Conservation (phyloP, 495 filamentous ascomycete genomes). For the Tetracladium setigerum region DNA sequence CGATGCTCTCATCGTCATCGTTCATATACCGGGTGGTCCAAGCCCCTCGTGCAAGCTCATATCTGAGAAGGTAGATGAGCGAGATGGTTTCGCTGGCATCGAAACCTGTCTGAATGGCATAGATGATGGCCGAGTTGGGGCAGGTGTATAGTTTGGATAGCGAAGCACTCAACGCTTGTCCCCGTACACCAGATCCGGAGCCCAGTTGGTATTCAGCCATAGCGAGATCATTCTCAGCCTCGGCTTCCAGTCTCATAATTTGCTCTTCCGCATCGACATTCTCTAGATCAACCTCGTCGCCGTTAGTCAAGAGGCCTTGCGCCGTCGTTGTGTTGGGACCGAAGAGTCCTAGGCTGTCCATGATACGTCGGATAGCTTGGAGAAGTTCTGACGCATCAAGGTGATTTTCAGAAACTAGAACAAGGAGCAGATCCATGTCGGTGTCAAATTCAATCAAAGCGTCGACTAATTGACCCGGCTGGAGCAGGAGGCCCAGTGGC, state of each 20-base stretch:
- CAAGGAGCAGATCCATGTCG: slow-evolving; percentile 49
- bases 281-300: slow-evolving; percentile 18
- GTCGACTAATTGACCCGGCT: slow-evolving; percentile 50
- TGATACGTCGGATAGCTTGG: slow-evolving; percentile 36
- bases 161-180: slow-evolving; percentile 37
- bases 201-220: slow-evolving; percentile 42
- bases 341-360: slow-evolving; percentile 43
- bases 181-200: slow-evolving; percentile 33
- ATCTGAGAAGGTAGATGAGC: slow-evolving; percentile 64
- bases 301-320: slow-evolving; percentile 26
- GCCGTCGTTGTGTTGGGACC: slow-evolving; percentile 25
- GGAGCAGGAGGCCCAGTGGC: slow-evolving; percentile 25
- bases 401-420: slow-evolving; percentile 43
- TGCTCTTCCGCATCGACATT: slow-evolving; percentile 26
- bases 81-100: slow-evolving; percentile 60
- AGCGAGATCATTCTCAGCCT: slow-evolving; percentile 40
- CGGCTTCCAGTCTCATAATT: slow-evolving; percentile 27
- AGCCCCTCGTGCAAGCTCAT: slow-evolving; percentile 54
- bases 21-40: slow-evolving; percentile 65
- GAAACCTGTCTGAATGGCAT: slow-evolving; percentile 57
- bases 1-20: slow-evolving; percentile 17
- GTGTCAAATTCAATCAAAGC: slow-evolving; percentile 53
- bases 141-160: slow-evolving; percentile 61
- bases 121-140: slow-evolving; percentile 45
- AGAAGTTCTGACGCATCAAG: slow-evolving; percentile 40